A percentile compares a stretch with the other conserved stretches of the same genome.
These are phyloP conservation scores for Thelonectria olida DNA, from an alignment of 2,329 filamentous ascomycete genomes.

Conservation along the genomic window DNA sequence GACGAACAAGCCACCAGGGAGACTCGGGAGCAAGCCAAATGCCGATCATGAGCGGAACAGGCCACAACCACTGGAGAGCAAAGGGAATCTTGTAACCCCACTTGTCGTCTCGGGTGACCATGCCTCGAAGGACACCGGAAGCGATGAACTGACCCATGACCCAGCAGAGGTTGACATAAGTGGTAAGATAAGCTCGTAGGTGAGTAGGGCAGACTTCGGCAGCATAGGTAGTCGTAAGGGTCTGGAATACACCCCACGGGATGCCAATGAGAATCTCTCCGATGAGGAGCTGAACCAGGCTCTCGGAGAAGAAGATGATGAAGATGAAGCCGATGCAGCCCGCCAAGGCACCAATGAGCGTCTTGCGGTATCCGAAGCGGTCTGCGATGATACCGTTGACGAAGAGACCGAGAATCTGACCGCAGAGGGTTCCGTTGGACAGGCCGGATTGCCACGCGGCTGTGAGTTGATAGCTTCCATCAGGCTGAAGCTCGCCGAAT, in stretches of 20 bases:
- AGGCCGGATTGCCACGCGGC: conserved; percentile 63
- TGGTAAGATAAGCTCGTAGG: conserved; percentile 59
- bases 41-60: conserved; percentile 53
- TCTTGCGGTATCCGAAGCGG: conserved; percentile 56
- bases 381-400: conserved; percentile 59
- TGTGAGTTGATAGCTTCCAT: conserved; percentile 56
- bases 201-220: conserved; percentile 56
- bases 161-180: conserved; percentile 61
- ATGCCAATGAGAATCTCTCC: conserved; percentile 58
- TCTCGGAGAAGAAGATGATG: conserved; percentile 57
- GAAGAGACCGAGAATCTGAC: conserved; percentile 61
- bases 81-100: conserved; percentile 60
- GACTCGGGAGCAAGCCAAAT: conserved; percentile 58
- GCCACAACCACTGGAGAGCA: conserved; percentile 60
- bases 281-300: conserved; percentile 51
- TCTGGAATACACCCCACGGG: conserved; percentile 58
- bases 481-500: conserved; percentile 48
- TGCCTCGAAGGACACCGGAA: conserved; percentile 52
- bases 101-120: conserved; percentile 48
- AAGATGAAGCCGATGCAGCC: conserved; percentile 56
- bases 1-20: conserved; percentile 60
- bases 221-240: conserved; percentile 58
- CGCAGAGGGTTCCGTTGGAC: conserved; percentile 57
- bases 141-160: conserved; percentile 58
- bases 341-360: conserved; percentile 54